These are phyloP conservation scores for Chiua virens DNA, from an alignment of 768 basidiomycete species.

Conservation along the genomic window DNA sequence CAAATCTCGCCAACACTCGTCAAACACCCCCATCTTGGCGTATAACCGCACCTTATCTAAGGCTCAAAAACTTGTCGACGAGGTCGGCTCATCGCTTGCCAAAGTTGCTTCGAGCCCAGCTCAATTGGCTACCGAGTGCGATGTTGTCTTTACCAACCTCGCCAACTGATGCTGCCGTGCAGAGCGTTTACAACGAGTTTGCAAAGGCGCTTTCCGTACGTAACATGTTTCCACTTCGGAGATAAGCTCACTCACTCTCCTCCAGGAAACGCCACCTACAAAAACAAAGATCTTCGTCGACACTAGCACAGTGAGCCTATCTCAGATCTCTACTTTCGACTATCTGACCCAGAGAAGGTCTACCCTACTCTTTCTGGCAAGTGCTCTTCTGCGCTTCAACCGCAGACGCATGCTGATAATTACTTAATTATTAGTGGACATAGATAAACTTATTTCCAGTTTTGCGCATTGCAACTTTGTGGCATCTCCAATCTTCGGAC, in stretches of 20 bases:
- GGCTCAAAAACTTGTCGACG: slow-evolving; percentile 53
- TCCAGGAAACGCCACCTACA: slow-evolving; percentile 41
- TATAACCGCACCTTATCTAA: slow-evolving; percentile 76
- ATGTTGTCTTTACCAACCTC: slow-evolving; percentile 75
- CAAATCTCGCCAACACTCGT: slow-evolving; percentile 41
- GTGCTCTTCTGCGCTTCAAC: background rate
- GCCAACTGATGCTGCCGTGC: slow-evolving; percentile 70
- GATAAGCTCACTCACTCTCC: slow-evolving; percentile 8
- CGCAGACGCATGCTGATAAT: background rate
- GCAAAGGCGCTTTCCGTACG: slow-evolving; percentile 57
- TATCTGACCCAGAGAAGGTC: slow-evolving; percentile 38
- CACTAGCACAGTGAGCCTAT: slow-evolving; percentile 69
- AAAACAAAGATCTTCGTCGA: slow-evolving; percentile 79
- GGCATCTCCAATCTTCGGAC: slow-evolving; percentile 75
- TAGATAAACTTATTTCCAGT: slow-evolving; percentile 65
- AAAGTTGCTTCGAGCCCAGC: slow-evolving; percentile 54
- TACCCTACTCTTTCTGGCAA: slow-evolving; percentile 54
- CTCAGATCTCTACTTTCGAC: background rate
- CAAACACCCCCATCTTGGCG: slow-evolving; percentile 55
- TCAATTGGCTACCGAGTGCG: slow-evolving; percentile 64
- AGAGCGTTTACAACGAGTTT: slow-evolving; percentile 60
- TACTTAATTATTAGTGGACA: slow-evolving; percentile 51
- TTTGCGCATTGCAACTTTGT: slow-evolving; percentile 64
- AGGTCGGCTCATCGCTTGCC: slow-evolving; percentile 53
- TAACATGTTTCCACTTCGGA: background rate